Evolutionary conservation across 306 rosid genomes (phyloP), one percentile per base, ranked within the genome.

Genomic region (Inga laurina): DNA sequence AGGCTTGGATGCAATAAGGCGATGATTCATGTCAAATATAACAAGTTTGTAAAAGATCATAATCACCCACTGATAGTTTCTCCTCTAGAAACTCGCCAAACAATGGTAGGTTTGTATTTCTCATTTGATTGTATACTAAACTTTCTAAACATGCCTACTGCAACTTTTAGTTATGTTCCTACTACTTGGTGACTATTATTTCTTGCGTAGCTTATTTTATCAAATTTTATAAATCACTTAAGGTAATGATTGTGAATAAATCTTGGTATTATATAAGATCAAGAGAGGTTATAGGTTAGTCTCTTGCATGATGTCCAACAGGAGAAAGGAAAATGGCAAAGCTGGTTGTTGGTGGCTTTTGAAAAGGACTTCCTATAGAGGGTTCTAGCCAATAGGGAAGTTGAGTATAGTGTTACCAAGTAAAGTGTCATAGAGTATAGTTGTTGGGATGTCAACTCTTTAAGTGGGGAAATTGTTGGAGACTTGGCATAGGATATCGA

Each of bases 1-100:
- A 91, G 98, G 77, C 90, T 95, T 79, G 98, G 98, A 65, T 95
- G 97, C 77, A 95, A 95, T 77, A 95, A 95, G 91, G 98, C 98
- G 2, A 95, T 95, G 98, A 90, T 95, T 87, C 98, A 95, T 79
- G 92, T 95, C 37, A 95, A 95, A 84, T 95, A 76, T 86, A 97
- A 92, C 30, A 90, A 92, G 83, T 95, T 93, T 86, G 93, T 92
- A 15, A 93, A 93, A 88, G 98, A 95, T 68, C 98, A 93, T 85
- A 95, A 93, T 87, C 98, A 95, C 80, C 91, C 94, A 45, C 88
- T 95, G 48, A 92, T 91, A 74, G 91, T 93, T 85, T 93, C 96
- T 73, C 89, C 99, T 3, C 97, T 98, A 1, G 99, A 95, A 95
- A 98, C 96, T 76, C 98, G 98, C 18, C 99, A 93, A 87, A 91